Conservation (phyloP, 2,329 filamentous ascomycete species). For the Ophiostoma australiae region DNA sequence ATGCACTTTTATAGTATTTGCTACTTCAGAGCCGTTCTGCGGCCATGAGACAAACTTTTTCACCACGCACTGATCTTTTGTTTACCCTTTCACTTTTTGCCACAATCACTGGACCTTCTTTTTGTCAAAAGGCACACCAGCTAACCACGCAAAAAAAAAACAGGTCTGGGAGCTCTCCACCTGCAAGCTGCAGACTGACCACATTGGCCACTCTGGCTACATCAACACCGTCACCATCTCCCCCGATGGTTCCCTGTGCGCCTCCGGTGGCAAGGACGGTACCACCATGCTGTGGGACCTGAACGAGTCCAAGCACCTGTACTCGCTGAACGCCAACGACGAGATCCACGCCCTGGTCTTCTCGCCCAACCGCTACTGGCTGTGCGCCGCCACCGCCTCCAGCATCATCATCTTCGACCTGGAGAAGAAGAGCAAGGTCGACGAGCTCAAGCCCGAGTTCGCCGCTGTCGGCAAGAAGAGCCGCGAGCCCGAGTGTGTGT, state of each 20-base stretch:
- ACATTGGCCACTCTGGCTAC: slow-evolving; percentile 99
- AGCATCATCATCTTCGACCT: slow-evolving; percentile 99
- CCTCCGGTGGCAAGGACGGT: slow-evolving; percentile 98
- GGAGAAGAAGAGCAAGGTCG: slow-evolving; percentile 99
- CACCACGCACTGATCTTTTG: slow-evolving; percentile 69
- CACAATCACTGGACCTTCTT: not conserved
- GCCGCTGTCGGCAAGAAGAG: slow-evolving; percentile 96
- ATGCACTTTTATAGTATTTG: slow-evolving; percentile 94
- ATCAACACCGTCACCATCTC: slow-evolving; percentile 99
- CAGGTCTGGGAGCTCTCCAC: slow-evolving; percentile 99
- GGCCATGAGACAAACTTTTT: slow-evolving; percentile 85
- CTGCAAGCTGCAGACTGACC: slow-evolving; percentile 99
- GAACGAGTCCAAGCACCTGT: slow-evolving; percentile 99
- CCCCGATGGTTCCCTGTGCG: slow-evolving; percentile 97
- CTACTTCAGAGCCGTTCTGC: slow-evolving; percentile 95
- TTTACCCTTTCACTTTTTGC: slow-evolving; percentile 12
- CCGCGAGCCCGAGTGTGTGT: slow-evolving; percentile 96
- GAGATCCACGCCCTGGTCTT: slow-evolving; percentile 99
- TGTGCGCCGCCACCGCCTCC: slow-evolving; percentile 94
- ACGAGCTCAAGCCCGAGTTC: slow-evolving; percentile 99
- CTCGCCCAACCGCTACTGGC: slow-evolving; percentile 99
- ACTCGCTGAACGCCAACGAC: slow-evolving; percentile 98
- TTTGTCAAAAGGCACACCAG: not conserved
- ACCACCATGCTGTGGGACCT: slow-evolving; percentile 99
- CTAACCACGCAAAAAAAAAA: not conserved